Base-by-base conservation (phyloP, 345 rosid genomes). In the Alliaria petiolata region DNA sequence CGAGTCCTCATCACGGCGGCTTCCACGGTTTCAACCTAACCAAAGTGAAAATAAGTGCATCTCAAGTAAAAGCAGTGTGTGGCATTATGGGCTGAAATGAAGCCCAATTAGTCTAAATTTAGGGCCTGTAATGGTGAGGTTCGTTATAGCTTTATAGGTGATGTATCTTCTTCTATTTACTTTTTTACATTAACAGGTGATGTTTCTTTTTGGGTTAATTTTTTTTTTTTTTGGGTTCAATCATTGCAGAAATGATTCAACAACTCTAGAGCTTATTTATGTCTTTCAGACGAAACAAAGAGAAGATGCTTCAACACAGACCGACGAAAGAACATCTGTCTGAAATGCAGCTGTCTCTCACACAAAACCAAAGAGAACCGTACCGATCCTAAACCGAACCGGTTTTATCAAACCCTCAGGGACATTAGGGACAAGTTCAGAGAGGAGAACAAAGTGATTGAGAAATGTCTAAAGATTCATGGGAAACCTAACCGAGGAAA, bases 181-280 rank as follows among this genome's bases (percentile, higher is more conserved):
- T n/a, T n/a, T n/a, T n/a, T n/a, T n/a, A n/a, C n/a, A n/a, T n/a
- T n/a, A n/a, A n/a, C n/a, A n/a, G n/a, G n/a, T n/a, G n/a, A n/a
- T n/a, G n/a, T n/a, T n/a, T n/a, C n/a, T n/a, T n/a, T n/a, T n/a
- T n/a, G n/a, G n/a, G n/a, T n/a, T n/a, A n/a, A n/a, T n/a, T n/a
- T n/a, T n/a, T n/a, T n/a, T n/a, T n/a, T n/a, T n/a, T n/a, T n/a
- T n/a, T n/a, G n/a, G n/a, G n/a, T n/a, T n/a, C n/a, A n/a, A n/a
- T n/a, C n/a, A n/a, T n/a, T n/a, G n/a, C n/a, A n/a, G n/a, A n/a
- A n/a, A 19, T 75, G 79, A n/a, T n/a, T n/a, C n/a, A n/a, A n/a
- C n/a, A n/a, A n/a, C n/a, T n/a, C n/a, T 85, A 95, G 99, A n/a
- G 99, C 92, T 7, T 87, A 87, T 77, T 42, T 85, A 11, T 85